Evolutionary conservation across 176 grass and related monocot genomes (phyloP), one percentile per base, ranked within the genome.

Genomic region (Paspalum vaginatum): DNA sequence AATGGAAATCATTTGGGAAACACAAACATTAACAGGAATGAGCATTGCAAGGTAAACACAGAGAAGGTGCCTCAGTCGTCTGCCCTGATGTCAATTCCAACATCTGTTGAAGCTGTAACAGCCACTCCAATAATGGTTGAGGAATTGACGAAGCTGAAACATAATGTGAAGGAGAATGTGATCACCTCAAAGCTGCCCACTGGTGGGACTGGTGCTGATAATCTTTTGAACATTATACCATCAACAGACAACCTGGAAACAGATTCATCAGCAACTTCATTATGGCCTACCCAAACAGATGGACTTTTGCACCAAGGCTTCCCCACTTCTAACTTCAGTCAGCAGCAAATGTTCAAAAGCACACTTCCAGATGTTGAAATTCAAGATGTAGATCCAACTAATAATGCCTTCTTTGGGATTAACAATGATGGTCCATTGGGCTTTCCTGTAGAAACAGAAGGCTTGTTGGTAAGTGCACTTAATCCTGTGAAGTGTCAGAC

Each of bases 231-330:
- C 72, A 93, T 88, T 64, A 68, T 86, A 85, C 75, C 82, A 2
- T 83, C 87, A 79, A 85, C 88, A 59, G 93, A 93, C 77, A 91
- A 91, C 81, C 53, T 96, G 68, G 97, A 99, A 83, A 96, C 91
- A 21, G 79, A 81, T 82, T 98, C 96, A 41, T 99, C 97, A 77
- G 82, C 93, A 70, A 99, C 91, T 73, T 96, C 97, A 77, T 92
- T 89, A 66, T 99, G 90, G 75, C 79, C 94, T 59, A 86, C 87
- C 43, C 93, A 92, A 49, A 84, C 88, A 39, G 89, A 99, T 70
- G 97, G 87, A 69, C 78, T 94, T 90, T 82, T 87, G 61, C 85
- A 93, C 79, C 90, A 96, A 85, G 79, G 76, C 54, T 96, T 93
- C 73, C 77, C 84, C 24, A 57, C 70, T 79, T 85, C 87, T 68